These are phyloP conservation scores for Zygosaccharomyces kombuchaensis DNA, from an alignment of 805 yeast genomes.

Conservation along the genomic window DNA sequence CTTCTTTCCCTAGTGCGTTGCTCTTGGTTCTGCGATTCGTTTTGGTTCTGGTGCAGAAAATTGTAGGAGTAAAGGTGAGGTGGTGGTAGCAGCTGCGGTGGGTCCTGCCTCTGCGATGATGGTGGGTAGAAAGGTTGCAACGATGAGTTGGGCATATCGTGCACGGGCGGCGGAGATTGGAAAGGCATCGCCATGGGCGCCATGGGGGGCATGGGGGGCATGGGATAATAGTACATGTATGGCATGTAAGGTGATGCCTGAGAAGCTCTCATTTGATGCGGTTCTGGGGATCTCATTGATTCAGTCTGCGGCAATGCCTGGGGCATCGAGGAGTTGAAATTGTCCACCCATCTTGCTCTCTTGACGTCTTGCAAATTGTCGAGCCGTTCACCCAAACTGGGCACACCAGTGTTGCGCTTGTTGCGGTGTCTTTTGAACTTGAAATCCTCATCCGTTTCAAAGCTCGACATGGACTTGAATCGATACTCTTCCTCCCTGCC, in stretches of 20 bases:
- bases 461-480: constrained; percentile 9
- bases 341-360: constrained; percentile 32
- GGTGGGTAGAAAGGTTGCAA: constrained; percentile 29
- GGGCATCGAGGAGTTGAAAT: constrained; percentile 28
- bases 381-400: constrained; percentile 30
- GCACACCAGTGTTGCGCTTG: constrained; percentile 22
- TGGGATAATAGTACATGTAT: constrained; percentile 27
- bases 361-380: constrained; percentile 29
- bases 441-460: constrained; percentile 33
- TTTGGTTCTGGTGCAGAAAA: constrained; percentile 14
- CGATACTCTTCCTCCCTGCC: not conserved
- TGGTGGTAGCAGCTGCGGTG: constrained; percentile 27
- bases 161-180: constrained; percentile 15
- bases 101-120: constrained; percentile 8
- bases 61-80: constrained; percentile 24
- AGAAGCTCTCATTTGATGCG: constrained; percentile 9
- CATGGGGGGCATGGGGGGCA: constrained; percentile 17
- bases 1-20: constrained; percentile 17
- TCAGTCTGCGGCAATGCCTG: constrained; percentile 1
- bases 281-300: constrained; percentile 4
- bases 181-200: constrained; percentile 8
- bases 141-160: constrained; percentile 25
- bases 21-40: constrained; percentile 8
- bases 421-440: constrained; percentile 32
- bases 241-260: constrained; percentile 21